These are phyloP conservation scores for Hemileccinum rubropunctum DNA, from an alignment of 768 basidiomycete genomes.

Conservation along the genomic window DNA sequence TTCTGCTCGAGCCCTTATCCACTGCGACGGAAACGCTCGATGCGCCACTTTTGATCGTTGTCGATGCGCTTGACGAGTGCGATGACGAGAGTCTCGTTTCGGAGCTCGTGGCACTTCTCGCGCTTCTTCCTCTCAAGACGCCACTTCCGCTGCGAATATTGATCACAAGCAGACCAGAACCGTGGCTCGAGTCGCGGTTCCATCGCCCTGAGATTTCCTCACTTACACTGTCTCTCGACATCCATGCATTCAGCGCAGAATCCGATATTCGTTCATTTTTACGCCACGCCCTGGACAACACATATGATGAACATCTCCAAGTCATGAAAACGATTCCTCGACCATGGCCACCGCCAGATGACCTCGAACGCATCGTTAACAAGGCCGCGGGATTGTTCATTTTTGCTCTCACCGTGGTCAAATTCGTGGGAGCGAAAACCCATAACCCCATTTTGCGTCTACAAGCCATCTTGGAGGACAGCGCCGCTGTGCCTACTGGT, in stretches of 20 bases:
- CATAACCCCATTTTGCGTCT: constrained; percentile 14
- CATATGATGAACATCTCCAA: constrained; percentile 16
- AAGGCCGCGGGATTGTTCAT: constrained; percentile 28
- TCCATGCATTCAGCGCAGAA: constrained; percentile 24
- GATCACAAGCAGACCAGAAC: constrained; percentile 23
- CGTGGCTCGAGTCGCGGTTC: constrained; percentile 22
- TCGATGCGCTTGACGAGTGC: constrained; percentile 28
- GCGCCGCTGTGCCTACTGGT: background rate
- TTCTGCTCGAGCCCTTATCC: constrained; percentile 21
- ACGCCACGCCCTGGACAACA: constrained; percentile 14
- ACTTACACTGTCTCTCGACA: constrained; percentile 13
- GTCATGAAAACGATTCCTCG: constrained; percentile 18
- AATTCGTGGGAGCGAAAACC: constrained; percentile 20
- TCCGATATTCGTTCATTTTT: constrained; percentile 24
- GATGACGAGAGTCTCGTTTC: constrained; percentile 24
- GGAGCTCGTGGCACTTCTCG: constrained; percentile 24
- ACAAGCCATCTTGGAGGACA: constrained; percentile 13
- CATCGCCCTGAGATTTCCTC: constrained; percentile 11
- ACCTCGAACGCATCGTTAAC: constrained; percentile 17
- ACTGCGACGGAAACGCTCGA: constrained; percentile 4
- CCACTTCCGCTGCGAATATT: constrained; percentile 23
- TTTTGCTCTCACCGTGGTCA: constrained; percentile 28
- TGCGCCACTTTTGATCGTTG: constrained; percentile 17
- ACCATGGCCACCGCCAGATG: constrained; percentile 25
- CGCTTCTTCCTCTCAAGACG: constrained; percentile 9